These are phyloP conservation scores for Tylopilus felleus DNA, from an alignment of 768 basidiomycete species.

Conservation along the genomic window DNA sequence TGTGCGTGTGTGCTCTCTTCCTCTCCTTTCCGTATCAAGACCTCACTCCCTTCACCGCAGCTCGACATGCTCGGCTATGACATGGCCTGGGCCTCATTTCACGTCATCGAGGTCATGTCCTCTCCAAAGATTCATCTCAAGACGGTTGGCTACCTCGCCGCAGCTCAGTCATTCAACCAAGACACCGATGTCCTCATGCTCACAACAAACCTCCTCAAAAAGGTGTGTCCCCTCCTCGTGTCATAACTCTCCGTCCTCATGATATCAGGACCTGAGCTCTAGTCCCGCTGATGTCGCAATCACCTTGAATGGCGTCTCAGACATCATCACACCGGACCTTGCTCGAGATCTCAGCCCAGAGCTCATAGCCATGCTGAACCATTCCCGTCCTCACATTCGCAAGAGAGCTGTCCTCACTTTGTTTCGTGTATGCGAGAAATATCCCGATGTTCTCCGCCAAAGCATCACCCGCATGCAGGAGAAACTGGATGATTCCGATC, in stretches of 20 bases:
- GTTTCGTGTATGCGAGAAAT: slow-evolving; percentile 75
- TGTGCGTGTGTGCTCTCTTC: slow-evolving; percentile 49
- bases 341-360: slow-evolving; percentile 90
- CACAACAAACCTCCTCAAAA: slow-evolving; percentile 93
- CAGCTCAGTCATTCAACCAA: slow-evolving; percentile 84
- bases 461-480: slow-evolving; percentile 72
- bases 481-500: slow-evolving; percentile 75
- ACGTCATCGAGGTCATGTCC: slow-evolving; percentile 98
- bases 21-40: not conserved
- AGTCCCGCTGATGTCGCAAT: slow-evolving; percentile 71
- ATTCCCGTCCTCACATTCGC: slow-evolving; percentile 83
- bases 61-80: slow-evolving; percentile 97
- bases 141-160: slow-evolving; percentile 92
- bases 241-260: slow-evolving; percentile 8
- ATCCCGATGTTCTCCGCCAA: slow-evolving; percentile 72
- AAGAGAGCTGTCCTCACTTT: slow-evolving; percentile 86
- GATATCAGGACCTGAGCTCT: slow-evolving; percentile 70
- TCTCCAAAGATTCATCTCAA: slow-evolving; percentile 89
- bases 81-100: slow-evolving; percentile 95
- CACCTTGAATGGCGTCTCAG: slow-evolving; percentile 77
- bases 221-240: slow-evolving; percentile 48
- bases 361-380: slow-evolving; percentile 80
- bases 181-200: slow-evolving; percentile 98
- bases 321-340: slow-evolving; percentile 82
- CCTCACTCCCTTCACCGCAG: slow-evolving; percentile 41